Conservation (phyloP, 768 basidiomycete species). For the Lactifluus rugatus region DNA sequence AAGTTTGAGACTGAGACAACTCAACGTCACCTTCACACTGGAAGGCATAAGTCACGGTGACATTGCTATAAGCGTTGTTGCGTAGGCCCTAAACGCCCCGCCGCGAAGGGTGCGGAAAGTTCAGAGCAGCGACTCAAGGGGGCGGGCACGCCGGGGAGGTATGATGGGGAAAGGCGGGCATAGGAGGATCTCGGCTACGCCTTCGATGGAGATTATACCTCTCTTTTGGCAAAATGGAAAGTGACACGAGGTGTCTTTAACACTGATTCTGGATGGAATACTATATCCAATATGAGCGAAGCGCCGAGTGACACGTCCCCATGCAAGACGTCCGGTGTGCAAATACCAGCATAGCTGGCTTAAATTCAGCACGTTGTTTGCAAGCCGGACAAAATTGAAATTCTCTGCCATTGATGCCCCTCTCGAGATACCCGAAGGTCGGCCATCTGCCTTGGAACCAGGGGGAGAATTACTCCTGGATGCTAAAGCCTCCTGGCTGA, state of each 20-base stretch:
- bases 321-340: not conserved
- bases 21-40: not conserved
- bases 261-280: not conserved
- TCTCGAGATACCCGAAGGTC: not conserved
- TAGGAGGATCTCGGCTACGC: constrained; percentile 1
- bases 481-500: not conserved
- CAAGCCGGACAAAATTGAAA: not conserved
- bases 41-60: not conserved
- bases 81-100: not conserved
- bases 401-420: not conserved
- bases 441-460: not conserved
- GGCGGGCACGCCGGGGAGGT: not conserved
- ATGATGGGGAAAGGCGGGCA: not conserved
- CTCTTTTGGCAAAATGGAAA: not conserved
- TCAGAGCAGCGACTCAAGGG: not conserved
- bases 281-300: not conserved
- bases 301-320: not conserved
- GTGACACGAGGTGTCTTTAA: constrained; percentile 5
- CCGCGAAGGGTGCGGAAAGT: not conserved
- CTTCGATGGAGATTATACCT: constrained; percentile 1
- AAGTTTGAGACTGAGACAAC: not conserved
- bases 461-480: not conserved
- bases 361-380: constrained; percentile 4
- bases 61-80: not conserved
- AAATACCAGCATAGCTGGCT: constrained; percentile 2